These are phyloP conservation scores for Rhizopus microsporus DNA, from an alignment of 371 early-diverging fungal genomes.

Conservation along the genomic window DNA sequence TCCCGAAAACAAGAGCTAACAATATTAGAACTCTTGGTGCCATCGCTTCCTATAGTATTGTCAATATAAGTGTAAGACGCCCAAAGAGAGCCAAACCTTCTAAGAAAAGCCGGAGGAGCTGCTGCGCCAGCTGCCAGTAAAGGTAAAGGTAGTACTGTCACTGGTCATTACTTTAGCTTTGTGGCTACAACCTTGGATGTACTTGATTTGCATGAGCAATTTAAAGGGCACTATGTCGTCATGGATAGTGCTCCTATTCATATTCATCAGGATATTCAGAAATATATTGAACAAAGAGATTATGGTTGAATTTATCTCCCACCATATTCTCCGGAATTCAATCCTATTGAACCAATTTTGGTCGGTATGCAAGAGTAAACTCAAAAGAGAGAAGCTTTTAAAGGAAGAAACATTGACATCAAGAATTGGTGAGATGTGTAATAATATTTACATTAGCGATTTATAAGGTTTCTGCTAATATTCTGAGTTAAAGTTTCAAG, in stretches of 20 bases:
- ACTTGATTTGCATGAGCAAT: slow-evolving; percentile 9
- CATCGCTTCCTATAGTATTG: slow-evolving; percentile 7
- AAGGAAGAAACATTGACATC: slow-evolving; percentile 16
- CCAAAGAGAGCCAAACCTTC: slow-evolving; percentile 9
- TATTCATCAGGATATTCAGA: slow-evolving; percentile 11
- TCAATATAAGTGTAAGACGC: slow-evolving; percentile 14
- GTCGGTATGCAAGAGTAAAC: slow-evolving; percentile 17
- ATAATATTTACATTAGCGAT: slow-evolving; percentile 9
- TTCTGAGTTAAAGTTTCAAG: slow-evolving; percentile 14
- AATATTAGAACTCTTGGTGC: slow-evolving; percentile 17
- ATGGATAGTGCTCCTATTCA: slow-evolving; percentile 26
- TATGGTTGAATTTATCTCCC: slow-evolving; percentile 28
- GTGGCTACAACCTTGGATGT: slow-evolving; percentile 9
- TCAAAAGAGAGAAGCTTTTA: slow-evolving; percentile 15
- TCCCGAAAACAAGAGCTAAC: slow-evolving; percentile 19
- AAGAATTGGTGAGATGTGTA: slow-evolving; percentile 12
- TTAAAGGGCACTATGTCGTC: slow-evolving; percentile 18
- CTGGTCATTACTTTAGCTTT: slow-evolving; percentile 19
- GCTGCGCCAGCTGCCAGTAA: no score
- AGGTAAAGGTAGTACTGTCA: no score
- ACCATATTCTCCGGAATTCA: slow-evolving; percentile 19
- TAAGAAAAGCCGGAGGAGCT: no score
- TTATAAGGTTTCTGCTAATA: slow-evolving; percentile 16
- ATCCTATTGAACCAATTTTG: slow-evolving; percentile 25
- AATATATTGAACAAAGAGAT: slow-evolving; percentile 16